phyloP scores from a whole-genome alignment of 2,329 filamentous ascomycete genomes.

The Capronia americana region DNA sequence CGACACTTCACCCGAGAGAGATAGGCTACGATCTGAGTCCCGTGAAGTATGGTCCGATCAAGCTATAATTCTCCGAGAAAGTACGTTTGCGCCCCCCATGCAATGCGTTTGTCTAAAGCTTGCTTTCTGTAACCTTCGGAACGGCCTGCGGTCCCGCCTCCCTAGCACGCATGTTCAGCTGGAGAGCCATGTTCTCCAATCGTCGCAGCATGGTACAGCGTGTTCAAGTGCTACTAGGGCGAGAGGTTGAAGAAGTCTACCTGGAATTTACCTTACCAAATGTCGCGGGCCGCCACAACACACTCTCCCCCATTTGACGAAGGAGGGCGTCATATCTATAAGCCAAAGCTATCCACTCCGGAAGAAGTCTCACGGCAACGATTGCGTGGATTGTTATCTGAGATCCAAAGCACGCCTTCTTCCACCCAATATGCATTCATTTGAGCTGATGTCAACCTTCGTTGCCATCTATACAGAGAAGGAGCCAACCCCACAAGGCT shows the following conservation, averaged over 20 bases:
- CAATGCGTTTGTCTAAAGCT: conserved; percentile 1
- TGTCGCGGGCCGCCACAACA: background rate
- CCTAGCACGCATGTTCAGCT: background rate
- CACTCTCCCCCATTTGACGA: background rate
- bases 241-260: background rate
- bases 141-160: background rate
- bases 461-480: background rate
- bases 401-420: too few relatives aligned
- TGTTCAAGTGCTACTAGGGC: background rate
- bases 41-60: background rate
- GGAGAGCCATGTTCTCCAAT: background rate
- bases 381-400: too few relatives aligned
- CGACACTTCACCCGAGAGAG: too few relatives aligned
- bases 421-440: background rate
- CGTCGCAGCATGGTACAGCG: background rate
- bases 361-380: background rate
- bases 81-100: background rate
- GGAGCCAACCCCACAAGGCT: background rate
- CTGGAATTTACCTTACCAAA: background rate
- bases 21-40: too few relatives aligned
- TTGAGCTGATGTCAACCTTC: background rate
- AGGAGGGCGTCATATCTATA: background rate
- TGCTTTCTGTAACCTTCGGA: background rate
- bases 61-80: background rate
- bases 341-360: background rate